Percentiles rank a stretch among this genome's conserved stretches.
These are phyloP conservation scores for Ustilago shanxiensis DNA, from an alignment of 1,284 basidiomycete genomes.

Conservation along the genomic window DNA sequence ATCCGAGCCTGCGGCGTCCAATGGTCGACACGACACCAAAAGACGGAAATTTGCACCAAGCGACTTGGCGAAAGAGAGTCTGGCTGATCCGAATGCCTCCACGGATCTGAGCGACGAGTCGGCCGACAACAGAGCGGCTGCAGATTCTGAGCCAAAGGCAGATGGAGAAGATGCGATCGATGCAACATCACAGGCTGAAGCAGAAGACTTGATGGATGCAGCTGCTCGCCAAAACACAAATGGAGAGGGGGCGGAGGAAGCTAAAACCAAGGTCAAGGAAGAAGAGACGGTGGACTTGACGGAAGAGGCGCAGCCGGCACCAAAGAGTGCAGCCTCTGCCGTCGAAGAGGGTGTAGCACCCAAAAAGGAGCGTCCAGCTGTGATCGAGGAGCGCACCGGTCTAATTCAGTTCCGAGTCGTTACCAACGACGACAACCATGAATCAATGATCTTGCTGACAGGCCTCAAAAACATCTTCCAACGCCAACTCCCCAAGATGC, in stretches of 20 bases:
- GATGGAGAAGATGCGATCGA: slow-evolving; percentile 12
- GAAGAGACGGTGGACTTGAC: slow-evolving; percentile 51
- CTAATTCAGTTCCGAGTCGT: slow-evolving; percentile 89
- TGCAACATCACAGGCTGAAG: background rate
- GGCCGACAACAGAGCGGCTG: slow-evolving; percentile 16
- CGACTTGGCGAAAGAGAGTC: slow-evolving; percentile 23
- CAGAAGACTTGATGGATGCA: slow-evolving; percentile 1
- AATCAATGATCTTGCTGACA: slow-evolving; percentile 82
- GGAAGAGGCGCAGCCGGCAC: slow-evolving; percentile 37
- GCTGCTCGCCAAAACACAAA: background rate
- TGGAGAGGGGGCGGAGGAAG: background rate
- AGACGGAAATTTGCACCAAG: slow-evolving; percentile 27
- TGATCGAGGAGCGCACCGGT: slow-evolving; percentile 83
- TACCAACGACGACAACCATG: slow-evolving; percentile 82
- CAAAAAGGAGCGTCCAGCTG: slow-evolving; percentile 74
- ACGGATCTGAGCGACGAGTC: slow-evolving; percentile 50
- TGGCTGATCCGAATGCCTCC: slow-evolving; percentile 28
- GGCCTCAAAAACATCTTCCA: slow-evolving; percentile 97
- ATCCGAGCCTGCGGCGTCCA: slow-evolving; percentile 16
- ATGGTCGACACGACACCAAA: slow-evolving; percentile 37
- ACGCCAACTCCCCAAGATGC: slow-evolving; percentile 98
- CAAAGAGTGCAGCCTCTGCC: slow-evolving; percentile 45
- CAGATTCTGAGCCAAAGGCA: background rate
- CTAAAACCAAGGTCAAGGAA: slow-evolving; percentile 37
- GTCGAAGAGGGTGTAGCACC: slow-evolving; percentile 44